Conservation (phyloP, 805 yeast genomes). For the Grigorovia jiainica region DNA sequence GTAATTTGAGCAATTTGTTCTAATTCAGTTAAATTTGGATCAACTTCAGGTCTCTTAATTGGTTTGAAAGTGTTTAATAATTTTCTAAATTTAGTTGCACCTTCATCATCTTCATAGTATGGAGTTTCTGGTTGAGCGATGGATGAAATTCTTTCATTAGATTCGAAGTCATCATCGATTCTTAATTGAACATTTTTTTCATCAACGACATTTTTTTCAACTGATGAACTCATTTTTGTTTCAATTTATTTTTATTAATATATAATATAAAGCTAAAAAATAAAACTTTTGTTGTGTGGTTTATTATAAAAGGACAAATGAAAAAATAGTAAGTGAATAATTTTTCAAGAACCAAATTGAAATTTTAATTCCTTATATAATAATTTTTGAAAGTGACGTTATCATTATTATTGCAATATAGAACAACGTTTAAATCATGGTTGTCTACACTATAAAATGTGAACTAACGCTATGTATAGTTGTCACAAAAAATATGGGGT, state of each 20-base stretch:
- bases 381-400: too few species aligned
- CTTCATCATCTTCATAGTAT: not conserved
- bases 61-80: conserved; percentile 29
- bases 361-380: too few species aligned
- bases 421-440: too few species aligned
- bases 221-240: conserved; percentile 1
- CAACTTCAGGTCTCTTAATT: conserved; percentile 42
- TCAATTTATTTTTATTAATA: not conserved
- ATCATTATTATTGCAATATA: too few species aligned
- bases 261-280: not conserved
- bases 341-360: not conserved
- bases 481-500: too few species aligned
- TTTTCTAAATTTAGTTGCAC: not conserved
- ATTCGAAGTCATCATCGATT: conserved; percentile 1
- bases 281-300: not conserved
- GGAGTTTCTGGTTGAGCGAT: not conserved
- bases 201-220: conserved; percentile 2
- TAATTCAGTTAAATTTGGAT: conserved; percentile 32
- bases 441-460: too few species aligned
- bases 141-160: conserved; percentile 3
- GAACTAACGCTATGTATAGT: too few species aligned
- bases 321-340: not conserved
- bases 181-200: conserved; percentile 1
- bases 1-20: conserved; percentile 38
- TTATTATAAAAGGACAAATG: too few species aligned